Evolutionary conservation across 2,329 filamentous ascomycete genomes (phyloP), one percentile per base, ranked within the genome.

Genomic region (Eutypella sp.): DNA sequence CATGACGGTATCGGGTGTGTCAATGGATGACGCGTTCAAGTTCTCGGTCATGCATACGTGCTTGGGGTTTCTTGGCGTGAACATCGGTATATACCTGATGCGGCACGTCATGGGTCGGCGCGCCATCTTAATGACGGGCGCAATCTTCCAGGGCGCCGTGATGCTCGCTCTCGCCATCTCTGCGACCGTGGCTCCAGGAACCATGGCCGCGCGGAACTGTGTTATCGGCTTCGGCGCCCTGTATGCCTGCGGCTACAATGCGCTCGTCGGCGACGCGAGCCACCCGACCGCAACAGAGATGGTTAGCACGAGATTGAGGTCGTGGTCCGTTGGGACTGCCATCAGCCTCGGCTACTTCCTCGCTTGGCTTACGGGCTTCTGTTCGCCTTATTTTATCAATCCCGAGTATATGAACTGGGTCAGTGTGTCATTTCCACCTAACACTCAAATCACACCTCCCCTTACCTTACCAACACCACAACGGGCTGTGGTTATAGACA

Each of bases 31-130:
- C 20, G 64, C 73, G 1, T 78, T 78, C 57, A 65, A 70, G 39
- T 76, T 69, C 55, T 67, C 67, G 7, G 68, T 78, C 41, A 71
- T 78, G 66, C 73, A 71, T 48, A 71, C 69, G 4, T 75, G 70
- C 44, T 55, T 76, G 18, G 73, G 72, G 2, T 70, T 76, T 38
- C 39, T 75, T 7, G 73, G 72, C 1, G 71, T 74, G 31, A 73
- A 75, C 41, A 44, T 72, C 20, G 73, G 74, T 36, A 72, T 78
- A 49, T 72, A 67, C 51, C 61, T 70, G 15, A 75, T 76, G 63
- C 68, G 70, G 19, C 61, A 72, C 25, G 57, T 73, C 13, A 62
- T 74, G 42, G 73, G 74, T 1, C 66, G 73, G 2, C 66, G 74
- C 6, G 62, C 63, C 2, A 68, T 77, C 25, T 65, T 76, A 40